phyloP scores from a whole-genome alignment of 164 flowering plant genomes.

The Aristolochia contorta region DNA sequence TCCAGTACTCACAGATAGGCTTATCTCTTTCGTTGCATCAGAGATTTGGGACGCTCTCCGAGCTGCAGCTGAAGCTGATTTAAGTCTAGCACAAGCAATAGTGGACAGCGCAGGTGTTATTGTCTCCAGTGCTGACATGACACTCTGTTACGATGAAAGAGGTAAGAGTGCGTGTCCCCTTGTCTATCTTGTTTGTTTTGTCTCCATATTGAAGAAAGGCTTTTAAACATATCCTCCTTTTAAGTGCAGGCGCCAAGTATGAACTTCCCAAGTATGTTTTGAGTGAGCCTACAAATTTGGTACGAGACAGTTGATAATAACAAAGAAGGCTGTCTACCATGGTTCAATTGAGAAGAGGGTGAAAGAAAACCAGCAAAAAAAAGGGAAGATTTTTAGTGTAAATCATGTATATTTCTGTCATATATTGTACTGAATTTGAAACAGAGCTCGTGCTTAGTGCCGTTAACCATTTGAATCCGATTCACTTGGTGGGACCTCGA shows the following conservation, averaged over 20 bases:
- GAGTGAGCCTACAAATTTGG: constrained; percentile 84
- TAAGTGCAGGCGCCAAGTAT: constrained; percentile 77
- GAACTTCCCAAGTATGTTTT: constrained; percentile 81
- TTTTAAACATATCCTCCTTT: neutral
- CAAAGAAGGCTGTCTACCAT: constrained; percentile 5
- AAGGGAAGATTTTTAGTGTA: constrained; percentile 24
- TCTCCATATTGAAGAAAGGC: neutral
- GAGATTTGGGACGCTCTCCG: constrained; percentile 98
- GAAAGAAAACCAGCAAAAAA: too few relatives aligned
- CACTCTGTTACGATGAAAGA: constrained; percentile 86
- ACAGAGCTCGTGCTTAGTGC: neutral
- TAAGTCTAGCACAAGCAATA: constrained; percentile 63
- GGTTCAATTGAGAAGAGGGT: constrained; percentile 1
- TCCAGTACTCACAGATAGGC: too few relatives aligned
- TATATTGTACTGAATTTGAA: constrained; percentile 2
- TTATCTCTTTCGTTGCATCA: constrained; percentile 12
- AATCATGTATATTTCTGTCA: constrained; percentile 40
- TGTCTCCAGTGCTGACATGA: constrained; percentile 63
- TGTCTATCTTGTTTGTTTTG: neutral
- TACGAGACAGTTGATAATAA: constrained; percentile 29
- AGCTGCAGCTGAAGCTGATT: constrained; percentile 87
- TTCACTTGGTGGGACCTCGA: too few relatives aligned
- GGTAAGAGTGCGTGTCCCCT: constrained; percentile 26
- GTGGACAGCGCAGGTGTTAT: constrained; percentile 88
- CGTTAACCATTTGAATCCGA: too few relatives aligned